Base-by-base conservation (phyloP, 2,329 filamentous ascomycete genomes). In the Aspergillus udagawae region DNA sequence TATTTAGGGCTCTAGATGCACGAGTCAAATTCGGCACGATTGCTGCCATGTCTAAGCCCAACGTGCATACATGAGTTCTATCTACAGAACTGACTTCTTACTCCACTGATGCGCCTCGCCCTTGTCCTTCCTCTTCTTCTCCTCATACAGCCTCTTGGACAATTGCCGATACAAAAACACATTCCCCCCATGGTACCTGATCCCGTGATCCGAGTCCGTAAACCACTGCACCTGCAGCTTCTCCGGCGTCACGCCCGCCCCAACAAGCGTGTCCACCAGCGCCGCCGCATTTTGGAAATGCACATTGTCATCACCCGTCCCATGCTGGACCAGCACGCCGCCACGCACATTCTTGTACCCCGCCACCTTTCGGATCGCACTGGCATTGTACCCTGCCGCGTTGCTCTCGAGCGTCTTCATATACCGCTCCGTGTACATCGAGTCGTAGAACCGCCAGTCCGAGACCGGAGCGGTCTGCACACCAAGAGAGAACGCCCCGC, bases 401-500 rank as follows among this genome's bases (percentile, higher is more conserved):
- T 89, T 89, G 44, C 74, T 72, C 3, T 75, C 73, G 1, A 81
- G 78, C 1, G 79, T 83, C 73, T 88, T 88, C 86, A 90, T 89
- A 74, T 88, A 90, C 10, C 87, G 81, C 70, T 90, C 87, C 0
- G 87, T 88, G 69, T 89, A 90, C 77, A 89, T 83, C 55, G 80
- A 82, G 70, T 90, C 86, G 70, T 90, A 90, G 74, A 89, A 85
- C 1, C 86, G 81, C 84, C 85, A 89, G 73, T 90, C 87, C 2
- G 79, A 80, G 0, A 89, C 86, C 0, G 86, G 86, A 0, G 86
- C 86, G 0, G 84, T 85, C 63, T 87, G 85, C 9, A 89, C 71
- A 0, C 80, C 86, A 7, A 86, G 80, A 0, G 83, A 81, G 69
- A 90, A 88, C 17, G 81, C 80, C 1, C 82, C 83, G 20, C 82